Base-by-base conservation (phyloP, 1,284 basidiomycete species). In the Mixia osmundae region DNA sequence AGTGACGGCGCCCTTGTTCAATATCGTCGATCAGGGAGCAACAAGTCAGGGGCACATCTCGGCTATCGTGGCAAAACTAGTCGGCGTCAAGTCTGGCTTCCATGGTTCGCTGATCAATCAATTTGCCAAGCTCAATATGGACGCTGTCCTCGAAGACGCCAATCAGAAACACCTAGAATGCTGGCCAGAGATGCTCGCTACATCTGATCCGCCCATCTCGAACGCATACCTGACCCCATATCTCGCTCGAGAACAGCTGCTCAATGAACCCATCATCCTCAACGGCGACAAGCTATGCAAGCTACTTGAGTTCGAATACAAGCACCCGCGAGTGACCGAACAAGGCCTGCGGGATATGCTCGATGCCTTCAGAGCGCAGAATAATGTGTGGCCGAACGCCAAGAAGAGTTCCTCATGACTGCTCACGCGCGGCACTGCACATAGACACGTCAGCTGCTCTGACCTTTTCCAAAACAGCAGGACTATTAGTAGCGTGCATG, bases 101-200 rank as follows among this genome's bases (percentile, higher is more conserved):
- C 18, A 15, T 16, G 18, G 7, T 16, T 29, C 27, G 23, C 11
- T 34, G 6, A 20, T 34, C 22, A 34, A 34, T 16, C 33, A 34
- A 24, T 34, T 34, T 16, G 33, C 33, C 4, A 34, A 33, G 33
- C 21, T 34, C 11, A 34, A 34, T 16, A 22, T 25, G 10, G 21
- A 24, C 12, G 19, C 33, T 5, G 33, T 34, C 12, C 14, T 24
- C 10, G 22, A 34, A 25, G 33, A 34, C 14, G 18, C 22, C 21
- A 34, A 22, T 10, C 23, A 34, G 20, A 5, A 6, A 7, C 14
- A n/a, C 21, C 8, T 34, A 5, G 33, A 34, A n/a, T 6, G 8
- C 11, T 34, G 33, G 33, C 33, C 33, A 34, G 10, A 4, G 5
- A 22, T 34, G 20, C 8, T 34, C 5, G 33, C 7, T 4, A 5